Conservation (phyloP, 441 rosid species). For the Adansonia madagascariensis region DNA sequence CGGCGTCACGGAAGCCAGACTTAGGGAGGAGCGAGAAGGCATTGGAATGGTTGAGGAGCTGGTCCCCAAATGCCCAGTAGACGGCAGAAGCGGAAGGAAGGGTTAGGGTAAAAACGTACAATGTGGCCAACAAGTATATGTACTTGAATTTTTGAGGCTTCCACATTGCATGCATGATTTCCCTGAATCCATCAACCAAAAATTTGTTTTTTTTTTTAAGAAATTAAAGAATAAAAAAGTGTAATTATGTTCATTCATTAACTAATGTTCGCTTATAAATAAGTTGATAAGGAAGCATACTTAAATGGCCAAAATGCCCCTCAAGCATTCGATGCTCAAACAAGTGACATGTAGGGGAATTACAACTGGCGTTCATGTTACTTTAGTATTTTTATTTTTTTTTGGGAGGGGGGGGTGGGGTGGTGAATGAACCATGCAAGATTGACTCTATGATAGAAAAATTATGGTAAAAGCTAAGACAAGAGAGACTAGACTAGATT, state of each 20-base stretch:
- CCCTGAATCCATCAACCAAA: slow-evolving; percentile 45
- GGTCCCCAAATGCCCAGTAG: slow-evolving; percentile 96
- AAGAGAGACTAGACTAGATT: slow-evolving; percentile 10
- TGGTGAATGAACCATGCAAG: not conserved
- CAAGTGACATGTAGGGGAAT: slow-evolving; percentile 1
- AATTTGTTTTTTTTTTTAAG: not conserved
- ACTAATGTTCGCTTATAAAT: not conserved
- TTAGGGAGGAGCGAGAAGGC: slow-evolving; percentile 90
- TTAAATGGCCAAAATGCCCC: slow-evolving; percentile 19
- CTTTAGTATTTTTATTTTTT: not conserved
- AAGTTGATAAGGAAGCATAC: not conserved
- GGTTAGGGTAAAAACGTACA: slow-evolving; percentile 90
- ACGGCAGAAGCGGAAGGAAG: slow-evolving; percentile 91
- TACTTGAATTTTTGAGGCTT: slow-evolving; percentile 96
- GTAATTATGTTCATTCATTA: not conserved
- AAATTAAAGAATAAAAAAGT: not conserved
- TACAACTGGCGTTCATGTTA: not conserved
- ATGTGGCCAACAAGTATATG: slow-evolving; percentile 87
- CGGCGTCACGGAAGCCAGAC: slow-evolving; percentile 71
- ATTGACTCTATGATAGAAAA: slow-evolving; percentile 32
- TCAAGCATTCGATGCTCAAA: not conserved
- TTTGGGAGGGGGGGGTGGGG: no score
- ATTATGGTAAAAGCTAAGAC: slow-evolving; percentile 24
- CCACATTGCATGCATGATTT: slow-evolving; percentile 99
- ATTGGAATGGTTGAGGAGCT: slow-evolving; percentile 83